phyloP scores from a whole-genome alignment of 192 early-diverging fungal genomes.

The Gryganskiella cystojenkinii region DNA sequence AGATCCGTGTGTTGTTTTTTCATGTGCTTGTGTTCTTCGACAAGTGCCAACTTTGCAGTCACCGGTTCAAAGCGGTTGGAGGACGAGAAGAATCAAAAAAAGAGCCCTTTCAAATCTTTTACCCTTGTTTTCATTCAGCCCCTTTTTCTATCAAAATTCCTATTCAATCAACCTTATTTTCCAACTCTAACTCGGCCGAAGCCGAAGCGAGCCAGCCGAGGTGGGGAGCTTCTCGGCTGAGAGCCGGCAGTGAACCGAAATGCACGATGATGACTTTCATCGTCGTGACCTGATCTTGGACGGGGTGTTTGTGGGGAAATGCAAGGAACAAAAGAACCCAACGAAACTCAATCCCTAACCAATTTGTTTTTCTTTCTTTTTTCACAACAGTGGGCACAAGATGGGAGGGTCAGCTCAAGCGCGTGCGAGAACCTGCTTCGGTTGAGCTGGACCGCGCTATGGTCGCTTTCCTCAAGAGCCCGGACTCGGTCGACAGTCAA shows the following conservation, averaged over 20 bases:
- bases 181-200: too few species aligned
- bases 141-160: not conserved
- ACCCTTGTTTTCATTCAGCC: not conserved
- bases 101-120: slow-evolving; percentile 6
- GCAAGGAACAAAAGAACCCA: not conserved
- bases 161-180: not conserved
- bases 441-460: slow-evolving; percentile 54
- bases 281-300: too few species aligned
- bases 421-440: slow-evolving; percentile 52
- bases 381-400: slow-evolving; percentile 16
- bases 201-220: too few species aligned
- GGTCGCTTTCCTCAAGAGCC: slow-evolving; percentile 48
- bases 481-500: slow-evolving; percentile 42
- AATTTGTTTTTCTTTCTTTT: slow-evolving; percentile 2
- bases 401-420: slow-evolving; percentile 54
- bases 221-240: too few species aligned
- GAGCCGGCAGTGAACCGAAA: too few species aligned
- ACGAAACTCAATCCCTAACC: not conserved
- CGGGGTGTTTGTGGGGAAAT: too few species aligned
- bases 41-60: slow-evolving; percentile 11
- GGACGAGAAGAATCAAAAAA: not conserved
- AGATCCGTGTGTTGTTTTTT: slow-evolving; percentile 16
- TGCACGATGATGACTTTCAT: too few species aligned
- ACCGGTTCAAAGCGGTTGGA: not conserved
- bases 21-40: slow-evolving; percentile 20